Conservation (phyloP, 2,329 filamentous ascomycete genomes). For the Fusarium sp. region DNA sequence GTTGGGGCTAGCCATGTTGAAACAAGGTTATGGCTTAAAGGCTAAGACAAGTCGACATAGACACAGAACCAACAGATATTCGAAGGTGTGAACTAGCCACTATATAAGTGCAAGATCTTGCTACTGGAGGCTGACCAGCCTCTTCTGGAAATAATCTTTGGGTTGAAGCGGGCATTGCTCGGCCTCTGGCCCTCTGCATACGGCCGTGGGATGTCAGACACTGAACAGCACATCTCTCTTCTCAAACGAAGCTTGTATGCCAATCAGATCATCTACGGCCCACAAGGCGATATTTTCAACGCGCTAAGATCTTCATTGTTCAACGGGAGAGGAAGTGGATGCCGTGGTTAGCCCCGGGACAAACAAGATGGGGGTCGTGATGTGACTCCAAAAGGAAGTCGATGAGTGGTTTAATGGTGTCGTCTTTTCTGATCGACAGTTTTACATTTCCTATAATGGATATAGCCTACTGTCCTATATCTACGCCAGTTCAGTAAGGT, state of each 20-base stretch:
- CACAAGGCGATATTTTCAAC: neutral
- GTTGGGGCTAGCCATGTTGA: constrained; percentile 47
- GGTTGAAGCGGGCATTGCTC: constrained; percentile 13
- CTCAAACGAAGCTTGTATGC: neutral
- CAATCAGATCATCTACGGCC: constrained; percentile 12
- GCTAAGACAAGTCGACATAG: neutral
- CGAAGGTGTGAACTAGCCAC: neutral
- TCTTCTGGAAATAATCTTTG: neutral
- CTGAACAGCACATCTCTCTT: constrained; percentile 10
- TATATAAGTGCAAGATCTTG: constrained; percentile 2
- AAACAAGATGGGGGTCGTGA: neutral
- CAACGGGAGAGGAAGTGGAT: neutral
- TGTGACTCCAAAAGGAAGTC: neutral
- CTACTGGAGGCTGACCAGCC: neutral
- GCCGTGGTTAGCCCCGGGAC: neutral
- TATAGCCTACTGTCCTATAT: accelerated
- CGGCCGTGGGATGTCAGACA: constrained; percentile 13
- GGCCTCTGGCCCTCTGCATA: constrained; percentile 9
- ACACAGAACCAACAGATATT: neutral
- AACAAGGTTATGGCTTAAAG: constrained; percentile 2
- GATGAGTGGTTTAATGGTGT: neutral
- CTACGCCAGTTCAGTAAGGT: neutral
- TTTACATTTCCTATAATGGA: neutral
- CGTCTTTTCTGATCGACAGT: neutral
- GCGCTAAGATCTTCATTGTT: constrained; percentile 11